Percentiles rank a stretch among this genome's conserved stretches.
Evolutionary conservation across 352 stramenopile genomes (phyloP).

Genomic region (Phytophthora nicotianae): DNA sequence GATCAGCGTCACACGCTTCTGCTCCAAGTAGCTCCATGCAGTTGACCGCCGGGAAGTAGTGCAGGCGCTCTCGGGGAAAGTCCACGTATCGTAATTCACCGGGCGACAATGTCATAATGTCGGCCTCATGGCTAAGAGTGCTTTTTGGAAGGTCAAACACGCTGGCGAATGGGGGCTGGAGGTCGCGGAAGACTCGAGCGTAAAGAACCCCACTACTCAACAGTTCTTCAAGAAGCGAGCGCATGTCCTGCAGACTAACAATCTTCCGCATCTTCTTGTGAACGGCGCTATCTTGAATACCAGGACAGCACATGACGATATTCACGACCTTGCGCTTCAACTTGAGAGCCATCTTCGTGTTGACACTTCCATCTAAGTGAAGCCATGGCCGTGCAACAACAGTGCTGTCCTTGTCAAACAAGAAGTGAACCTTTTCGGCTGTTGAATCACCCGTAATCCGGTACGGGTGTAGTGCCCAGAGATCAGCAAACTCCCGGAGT

Average conservation of each 20-base stretch:
- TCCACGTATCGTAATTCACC: conserved; percentile 61
- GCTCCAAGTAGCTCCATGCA: conserved; percentile 78
- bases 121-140: conserved; percentile 1
- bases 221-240: conserved; percentile 70
- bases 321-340: conserved; percentile 85
- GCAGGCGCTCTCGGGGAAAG: conserved; percentile 50
- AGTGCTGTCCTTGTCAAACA: conserved; percentile 65
- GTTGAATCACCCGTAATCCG: conserved; percentile 46
- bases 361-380: conserved; percentile 72
- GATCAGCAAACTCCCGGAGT: conserved; percentile 40
- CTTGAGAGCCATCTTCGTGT: conserved; percentile 53
- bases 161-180: conserved; percentile 14
- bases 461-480: conserved; percentile 74
- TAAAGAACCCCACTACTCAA: conserved; percentile 69
- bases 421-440: conserved; percentile 69
- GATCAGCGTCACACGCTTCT: conserved; percentile 60
- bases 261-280: conserved; percentile 78
- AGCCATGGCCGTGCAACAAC: conserved; percentile 75
- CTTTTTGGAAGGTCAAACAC: conserved; percentile 40
- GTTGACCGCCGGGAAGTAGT: conserved; percentile 80
- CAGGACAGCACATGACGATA: conserved; percentile 76
- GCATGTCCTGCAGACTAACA: conserved; percentile 73
- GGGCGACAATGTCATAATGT: conserved; percentile 34
- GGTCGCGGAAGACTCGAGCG: conserved; percentile 40
- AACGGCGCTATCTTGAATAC: conserved; percentile 62